These are phyloP conservation scores for Stephania cephalantha DNA, from an alignment of 164 flowering plant genomes.

Conservation along the genomic window DNA sequence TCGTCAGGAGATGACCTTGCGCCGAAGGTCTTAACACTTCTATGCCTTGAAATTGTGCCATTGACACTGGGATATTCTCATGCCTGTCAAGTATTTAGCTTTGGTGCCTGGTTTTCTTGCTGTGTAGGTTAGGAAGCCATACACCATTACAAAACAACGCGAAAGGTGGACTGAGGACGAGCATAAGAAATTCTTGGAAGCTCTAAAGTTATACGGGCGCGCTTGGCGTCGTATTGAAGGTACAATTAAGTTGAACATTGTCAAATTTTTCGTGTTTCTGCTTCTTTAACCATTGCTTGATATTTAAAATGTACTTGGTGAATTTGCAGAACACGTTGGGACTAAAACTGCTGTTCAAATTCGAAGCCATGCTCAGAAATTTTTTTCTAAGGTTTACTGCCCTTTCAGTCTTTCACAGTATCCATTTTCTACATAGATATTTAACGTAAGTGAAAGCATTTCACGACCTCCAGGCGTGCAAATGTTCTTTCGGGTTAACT, in stretches of 20 bases:
- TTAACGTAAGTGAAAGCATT: constrained; percentile 19
- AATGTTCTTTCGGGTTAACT: constrained; percentile 18
- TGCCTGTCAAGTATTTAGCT: background rate
- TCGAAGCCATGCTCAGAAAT: constrained; percentile 93
- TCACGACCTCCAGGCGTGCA: constrained; percentile 14
- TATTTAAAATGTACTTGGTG: background rate
- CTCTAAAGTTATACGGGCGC: constrained; percentile 52
- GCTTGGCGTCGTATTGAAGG: constrained; percentile 72
- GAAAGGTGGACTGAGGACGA: constrained; percentile 72
- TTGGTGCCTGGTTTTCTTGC: background rate
- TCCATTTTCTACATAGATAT: constrained; percentile 17
- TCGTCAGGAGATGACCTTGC: constrained; percentile 27
- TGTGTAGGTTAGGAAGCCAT: constrained; percentile 50
- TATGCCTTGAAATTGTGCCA: background rate
- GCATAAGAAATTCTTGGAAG: constrained; percentile 59
- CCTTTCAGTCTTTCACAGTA: constrained; percentile 10
- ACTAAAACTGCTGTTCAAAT: constrained; percentile 90
- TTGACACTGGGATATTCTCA: background rate
- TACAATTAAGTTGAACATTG: constrained; percentile 6
- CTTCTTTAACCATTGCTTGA: constrained; percentile 3
- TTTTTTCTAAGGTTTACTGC: constrained; percentile 71
- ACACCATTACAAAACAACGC: constrained; percentile 60
- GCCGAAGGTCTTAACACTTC: constrained; percentile 36
- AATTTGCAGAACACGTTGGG: constrained; percentile 65
- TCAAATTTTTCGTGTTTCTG: background rate